Evolutionary conservation across 176 grass and related monocot species (phyloP), one percentile per base, ranked within the genome.

Genomic region (Raddia distichophylla): DNA sequence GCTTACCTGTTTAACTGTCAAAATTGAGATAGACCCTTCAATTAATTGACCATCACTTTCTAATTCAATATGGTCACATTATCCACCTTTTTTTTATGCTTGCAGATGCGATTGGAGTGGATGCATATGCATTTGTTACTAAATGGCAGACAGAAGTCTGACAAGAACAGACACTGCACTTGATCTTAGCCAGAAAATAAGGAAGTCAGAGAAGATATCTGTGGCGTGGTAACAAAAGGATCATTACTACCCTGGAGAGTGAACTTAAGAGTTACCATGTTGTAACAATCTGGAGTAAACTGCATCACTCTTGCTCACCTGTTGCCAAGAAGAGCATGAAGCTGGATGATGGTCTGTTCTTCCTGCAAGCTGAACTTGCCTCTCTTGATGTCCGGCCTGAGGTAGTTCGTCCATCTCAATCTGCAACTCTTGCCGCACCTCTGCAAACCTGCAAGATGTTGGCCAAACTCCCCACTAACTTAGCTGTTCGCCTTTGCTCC

Each of bases 351-450:
- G 42, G 86, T 91, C 83, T 98, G 95, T 82, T 98, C 92, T 83
- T 98, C 95, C 80, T 98, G 95, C 88, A 98, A 74, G 69, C 88
- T 98, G 86, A 98, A 98, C 74, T 94, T 94, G n/a, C 95, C 92
- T 71, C 95, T 94, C 87, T 98, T 98, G 73, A 98, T 98, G 80
- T 98, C 95, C 46, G 95, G 95, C 64, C 92, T 72, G 60, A 98
- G 81, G 79, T 98, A 98, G 62, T 98, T 98, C 22, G 95, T 98
- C 95, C 95, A 98, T 80, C 95, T 83, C 83, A 98, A 69, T 65
- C 95, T 92, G 80, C 95, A 98, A 22, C 95, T 98, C 82, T 98
- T 98, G 40, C 95, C 95, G 46, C 95, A 98, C 83, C 95, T 87
- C 82, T 98, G 95, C 86, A 98, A 88, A 61, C 92, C 95, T 98